A percentile compares a stretch with the other conserved stretches of the same genome.
Conservation (phyloP, 345 rosid species). For the Camelina laxa region DNA sequence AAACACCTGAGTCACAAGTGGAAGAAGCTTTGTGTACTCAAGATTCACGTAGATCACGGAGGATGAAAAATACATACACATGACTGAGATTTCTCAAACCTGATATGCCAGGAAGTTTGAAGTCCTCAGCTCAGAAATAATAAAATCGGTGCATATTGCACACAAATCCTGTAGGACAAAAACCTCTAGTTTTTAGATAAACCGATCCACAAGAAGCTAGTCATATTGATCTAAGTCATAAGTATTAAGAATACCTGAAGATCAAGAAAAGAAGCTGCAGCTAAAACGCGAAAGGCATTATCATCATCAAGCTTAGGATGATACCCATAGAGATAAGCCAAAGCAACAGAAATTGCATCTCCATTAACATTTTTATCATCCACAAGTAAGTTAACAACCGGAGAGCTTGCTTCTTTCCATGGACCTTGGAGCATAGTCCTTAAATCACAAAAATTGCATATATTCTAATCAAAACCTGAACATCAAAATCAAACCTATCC, state of each 20-base stretch:
- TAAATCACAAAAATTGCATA: conserved; percentile 7
- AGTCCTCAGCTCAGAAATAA: conserved; percentile 88
- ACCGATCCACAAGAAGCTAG: neutral
- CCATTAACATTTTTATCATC: conserved; percentile 93
- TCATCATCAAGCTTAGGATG: conserved; percentile 86
- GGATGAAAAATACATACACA: conserved; percentile 7
- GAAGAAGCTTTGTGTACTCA: conserved; percentile 20
- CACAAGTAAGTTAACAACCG: conserved; percentile 68
- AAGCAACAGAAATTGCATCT: conserved; percentile 79
- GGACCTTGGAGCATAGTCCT: conserved; percentile 98
- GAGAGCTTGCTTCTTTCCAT: conserved; percentile 95
- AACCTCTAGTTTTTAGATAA: neutral
- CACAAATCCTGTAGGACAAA: conserved; percentile 76
- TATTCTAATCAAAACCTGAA: conserved; percentile 5
- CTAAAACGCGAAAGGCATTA: conserved; percentile 90
- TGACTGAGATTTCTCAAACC: conserved; percentile 53
- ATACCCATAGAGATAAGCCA: conserved; percentile 89
- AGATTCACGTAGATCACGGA: conserved; percentile 3
- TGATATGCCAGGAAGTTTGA: conserved; percentile 91
- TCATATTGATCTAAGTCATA: neutral
- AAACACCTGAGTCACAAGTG: conserved; percentile 65
- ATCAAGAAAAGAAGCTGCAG: conserved; percentile 98
- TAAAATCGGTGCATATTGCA: conserved; percentile 94
- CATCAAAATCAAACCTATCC: conserved; percentile 23
- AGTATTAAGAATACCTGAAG: conserved; percentile 65